Evolutionary conservation across 1,284 basidiomycete genomes (phyloP), one percentile per base, ranked within the genome.

Genomic region (Pseudozyma sp.): DNA sequence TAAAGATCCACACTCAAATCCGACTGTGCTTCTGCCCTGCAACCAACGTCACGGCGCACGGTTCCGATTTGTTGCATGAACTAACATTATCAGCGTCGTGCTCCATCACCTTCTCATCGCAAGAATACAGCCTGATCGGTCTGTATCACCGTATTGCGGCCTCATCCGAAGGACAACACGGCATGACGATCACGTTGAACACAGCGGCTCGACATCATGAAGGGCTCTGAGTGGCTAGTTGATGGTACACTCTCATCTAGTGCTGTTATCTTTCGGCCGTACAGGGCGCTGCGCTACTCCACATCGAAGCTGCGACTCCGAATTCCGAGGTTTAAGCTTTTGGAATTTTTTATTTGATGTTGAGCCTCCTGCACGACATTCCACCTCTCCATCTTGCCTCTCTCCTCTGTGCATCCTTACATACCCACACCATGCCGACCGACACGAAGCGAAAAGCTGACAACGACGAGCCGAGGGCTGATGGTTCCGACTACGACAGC

Each of bases 371-470:
- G 55, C 52, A 49, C 46, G 50, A 42, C 29, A 31, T 8, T 39
- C 31, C 43, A 45, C 45, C 45, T 34, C 29, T 31, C 8, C 29
- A 9, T 16, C 33, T n/a, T 48, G 17, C 37, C 44, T 39, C 46
- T 39, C 19, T 11, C 37, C 11, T 24, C 8, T 9, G 35, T 37
- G 35, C 35, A 24, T 24, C 24, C 24, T 24, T 24, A 24, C 35
- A 14, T 37, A 29, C 13, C 7, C n/a, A 10, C 37, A 34, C 24
- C 1, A 73, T 68, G 71, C 66, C 66, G 3, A 49, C 45, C 48
- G 68, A 71, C 51, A 62, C 68, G 5, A 75, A 75, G 47, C 60
- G 73, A 37, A 75, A 75, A 51, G 73, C 73, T 11, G 54, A 71
- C 39, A 45, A 65, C 53, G 61, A 70, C 2, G 68, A 75, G 49